These are phyloP conservation scores for Posidonia oceanica DNA, from an alignment of 116 monocot genomes.

Conservation along the genomic window DNA sequence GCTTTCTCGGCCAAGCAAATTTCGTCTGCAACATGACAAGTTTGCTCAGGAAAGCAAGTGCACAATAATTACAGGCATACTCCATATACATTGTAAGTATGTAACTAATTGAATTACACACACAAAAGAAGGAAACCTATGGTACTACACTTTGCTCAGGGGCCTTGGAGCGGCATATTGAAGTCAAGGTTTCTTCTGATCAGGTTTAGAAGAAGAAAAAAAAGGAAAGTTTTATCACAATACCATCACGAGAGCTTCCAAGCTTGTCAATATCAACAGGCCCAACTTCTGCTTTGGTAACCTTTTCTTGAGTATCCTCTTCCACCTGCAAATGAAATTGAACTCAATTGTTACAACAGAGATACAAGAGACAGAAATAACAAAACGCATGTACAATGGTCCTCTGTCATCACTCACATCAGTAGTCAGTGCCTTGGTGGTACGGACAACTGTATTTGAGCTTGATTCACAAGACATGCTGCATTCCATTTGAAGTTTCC, in stretches of 20 bases:
- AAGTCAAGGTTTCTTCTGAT: background rate
- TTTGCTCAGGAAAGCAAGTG: background rate
- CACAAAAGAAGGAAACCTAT: background rate
- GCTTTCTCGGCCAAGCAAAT: background rate
- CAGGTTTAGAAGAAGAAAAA: too few species aligned
- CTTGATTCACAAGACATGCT: background rate
- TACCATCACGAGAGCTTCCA: background rate
- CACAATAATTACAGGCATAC: background rate
- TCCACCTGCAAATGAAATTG: constrained; percentile 3
- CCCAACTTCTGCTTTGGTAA: background rate
- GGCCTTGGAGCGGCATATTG: background rate
- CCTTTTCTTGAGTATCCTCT: background rate
- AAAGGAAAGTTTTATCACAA: background rate
- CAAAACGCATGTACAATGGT: background rate
- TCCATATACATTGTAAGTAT: background rate
- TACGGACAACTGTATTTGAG: background rate
- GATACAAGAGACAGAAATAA: background rate
- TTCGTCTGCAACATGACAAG: background rate
- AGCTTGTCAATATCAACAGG: background rate
- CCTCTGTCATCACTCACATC: background rate
- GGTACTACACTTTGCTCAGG: too few species aligned
- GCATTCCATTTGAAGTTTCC: background rate
- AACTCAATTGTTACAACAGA: background rate
- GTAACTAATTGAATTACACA: background rate
- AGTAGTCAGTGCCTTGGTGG: background rate